These are phyloP conservation scores for Colletotrichum sp. DNA, from an alignment of 2,329 filamentous ascomycete species.

Conservation along the genomic window DNA sequence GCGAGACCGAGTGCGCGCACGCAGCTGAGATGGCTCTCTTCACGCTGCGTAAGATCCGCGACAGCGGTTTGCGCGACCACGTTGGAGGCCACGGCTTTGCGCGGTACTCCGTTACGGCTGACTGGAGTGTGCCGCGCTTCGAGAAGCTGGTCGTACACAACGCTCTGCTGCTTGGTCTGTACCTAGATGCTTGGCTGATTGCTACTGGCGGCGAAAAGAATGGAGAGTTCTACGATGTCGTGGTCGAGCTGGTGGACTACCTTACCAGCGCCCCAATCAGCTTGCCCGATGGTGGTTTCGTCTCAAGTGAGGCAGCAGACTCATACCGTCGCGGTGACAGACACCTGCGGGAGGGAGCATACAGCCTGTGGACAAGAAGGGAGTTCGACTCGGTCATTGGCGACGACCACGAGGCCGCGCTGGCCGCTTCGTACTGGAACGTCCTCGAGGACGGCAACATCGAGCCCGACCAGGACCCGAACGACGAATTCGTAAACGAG, in stretches of 20 bases:
- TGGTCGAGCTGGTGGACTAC: constrained; percentile 87
- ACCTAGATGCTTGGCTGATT: constrained; percentile 83
- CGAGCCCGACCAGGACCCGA: constrained; percentile 78
- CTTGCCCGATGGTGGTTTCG: constrained; percentile 75
- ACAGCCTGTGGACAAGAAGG: constrained; percentile 90
- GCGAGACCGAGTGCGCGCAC: constrained; percentile 74
- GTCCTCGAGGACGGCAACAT: constrained; percentile 88
- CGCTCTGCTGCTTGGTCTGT: constrained; percentile 81
- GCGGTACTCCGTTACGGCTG: constrained; percentile 85
- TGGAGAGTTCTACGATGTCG: constrained; percentile 76
- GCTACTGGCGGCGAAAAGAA: constrained; percentile 50
- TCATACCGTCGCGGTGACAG: constrained; percentile 76
- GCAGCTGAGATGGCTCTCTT: constrained; percentile 81
- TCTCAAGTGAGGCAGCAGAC: constrained; percentile 89
- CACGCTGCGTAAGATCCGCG: constrained; percentile 76
- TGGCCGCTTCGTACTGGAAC: constrained; percentile 85
- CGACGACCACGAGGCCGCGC: constrained; percentile 49
- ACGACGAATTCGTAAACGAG: constrained; percentile 93
- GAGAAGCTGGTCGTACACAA: constrained; percentile 98
- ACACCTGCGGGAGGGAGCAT: constrained; percentile 89
- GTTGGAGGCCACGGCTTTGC: constrained; percentile 59
- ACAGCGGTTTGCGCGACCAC: constrained; percentile 61
- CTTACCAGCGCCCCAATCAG: constrained; percentile 75
- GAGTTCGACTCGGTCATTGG: constrained; percentile 82
- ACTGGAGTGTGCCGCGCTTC: constrained; percentile 96